Conservation (phyloP, 2,329 filamentous ascomycete genomes). For the Trichophyton rubrum region DNA sequence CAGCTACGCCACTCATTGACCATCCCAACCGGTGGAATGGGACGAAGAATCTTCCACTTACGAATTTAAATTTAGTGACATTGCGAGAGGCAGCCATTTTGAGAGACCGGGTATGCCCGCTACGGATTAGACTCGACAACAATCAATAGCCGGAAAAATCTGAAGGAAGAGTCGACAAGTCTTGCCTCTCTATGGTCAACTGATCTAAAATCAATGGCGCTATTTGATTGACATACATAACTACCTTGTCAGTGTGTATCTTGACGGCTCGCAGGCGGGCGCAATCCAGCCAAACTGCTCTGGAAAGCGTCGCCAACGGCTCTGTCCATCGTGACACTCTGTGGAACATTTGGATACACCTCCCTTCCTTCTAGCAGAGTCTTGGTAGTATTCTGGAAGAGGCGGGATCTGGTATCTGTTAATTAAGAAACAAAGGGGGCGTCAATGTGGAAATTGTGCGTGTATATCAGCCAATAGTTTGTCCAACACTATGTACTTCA, state of each 20-base stretch:
- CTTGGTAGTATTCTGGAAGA: neutral
- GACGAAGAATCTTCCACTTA: too few species aligned
- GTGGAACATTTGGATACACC: neutral
- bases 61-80: too few species aligned
- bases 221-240: neutral
- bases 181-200: neutral
- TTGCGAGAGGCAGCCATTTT: neutral
- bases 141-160: neutral
- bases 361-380: neutral
- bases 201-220: neutral
- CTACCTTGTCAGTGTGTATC: neutral
- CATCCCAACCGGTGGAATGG: too few species aligned
- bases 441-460: neutral
- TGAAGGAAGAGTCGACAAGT: neutral
- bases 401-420: neutral
- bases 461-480: neutral
- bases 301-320: neutral
- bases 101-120: neutral
- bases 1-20: too few species aligned
- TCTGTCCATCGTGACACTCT: neutral
- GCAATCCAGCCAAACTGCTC: neutral
- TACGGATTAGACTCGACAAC: neutral
- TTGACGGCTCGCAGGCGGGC: neutral
- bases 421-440: neutral
- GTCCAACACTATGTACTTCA: neutral